phyloP scores from a whole-genome alignment of 768 basidiomycete species.

The Panaeolus papilionaceus region DNA sequence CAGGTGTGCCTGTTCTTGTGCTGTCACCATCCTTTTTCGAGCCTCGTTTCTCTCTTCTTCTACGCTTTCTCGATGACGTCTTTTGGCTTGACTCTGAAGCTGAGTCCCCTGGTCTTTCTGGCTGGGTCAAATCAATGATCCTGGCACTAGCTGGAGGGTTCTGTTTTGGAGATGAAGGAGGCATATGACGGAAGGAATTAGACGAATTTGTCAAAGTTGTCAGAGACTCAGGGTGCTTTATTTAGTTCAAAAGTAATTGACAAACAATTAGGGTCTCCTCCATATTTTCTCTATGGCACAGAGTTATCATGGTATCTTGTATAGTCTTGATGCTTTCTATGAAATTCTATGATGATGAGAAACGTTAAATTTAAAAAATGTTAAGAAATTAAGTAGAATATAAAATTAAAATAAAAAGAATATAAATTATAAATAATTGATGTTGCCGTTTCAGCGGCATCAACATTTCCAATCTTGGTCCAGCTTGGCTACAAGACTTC shows the following conservation, averaged over 20 bases:
- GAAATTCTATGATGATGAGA: background rate
- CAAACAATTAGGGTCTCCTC: background rate
- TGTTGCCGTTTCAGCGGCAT: slow-evolving; percentile 13
- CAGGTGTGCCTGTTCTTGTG: background rate
- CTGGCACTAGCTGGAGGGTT: slow-evolving; percentile 8
- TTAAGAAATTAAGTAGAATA: background rate
- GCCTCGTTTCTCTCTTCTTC: slow-evolving; percentile 3
- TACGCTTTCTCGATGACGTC: background rate
- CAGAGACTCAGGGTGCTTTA: background rate
- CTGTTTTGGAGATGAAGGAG: slow-evolving; percentile 12
- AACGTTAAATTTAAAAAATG: background rate
- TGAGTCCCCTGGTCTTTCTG: background rate
- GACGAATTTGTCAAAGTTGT: slow-evolving; percentile 9
- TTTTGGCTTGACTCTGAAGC: slow-evolving; percentile 8
- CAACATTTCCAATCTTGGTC: slow-evolving; percentile 13
- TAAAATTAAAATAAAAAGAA: background rate
- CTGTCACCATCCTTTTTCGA: slow-evolving; percentile 8
- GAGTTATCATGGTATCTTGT: too few species aligned
- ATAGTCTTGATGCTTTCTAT: too few species aligned
- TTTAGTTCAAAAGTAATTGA: background rate
- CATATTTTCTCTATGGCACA: too few species aligned
- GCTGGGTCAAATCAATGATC: slow-evolving; percentile 14
- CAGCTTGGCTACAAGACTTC: background rate
- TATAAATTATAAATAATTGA: background rate
- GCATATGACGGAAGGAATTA: slow-evolving; percentile 15